Conservation (phyloP, 1,139 yeast genomes). For the Yamadazyma songkhlaensis region DNA sequence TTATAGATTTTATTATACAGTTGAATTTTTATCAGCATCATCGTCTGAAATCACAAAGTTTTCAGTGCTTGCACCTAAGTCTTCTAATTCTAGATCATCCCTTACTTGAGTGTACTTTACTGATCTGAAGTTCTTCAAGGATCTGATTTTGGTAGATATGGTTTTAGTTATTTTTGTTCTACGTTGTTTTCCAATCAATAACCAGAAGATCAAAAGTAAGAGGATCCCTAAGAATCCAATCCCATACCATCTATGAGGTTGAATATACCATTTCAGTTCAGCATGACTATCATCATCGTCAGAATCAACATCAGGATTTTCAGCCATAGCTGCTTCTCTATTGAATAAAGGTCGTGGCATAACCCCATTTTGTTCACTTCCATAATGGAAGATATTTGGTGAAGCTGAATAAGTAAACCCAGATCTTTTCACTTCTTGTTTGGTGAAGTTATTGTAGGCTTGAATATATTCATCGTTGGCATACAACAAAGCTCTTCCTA, state of each 20-base stretch:
- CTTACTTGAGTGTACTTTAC: slow-evolving; percentile 3
- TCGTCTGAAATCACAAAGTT: not conserved
- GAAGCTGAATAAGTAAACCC: slow-evolving; percentile 55
- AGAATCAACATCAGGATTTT: slow-evolving; percentile 26
- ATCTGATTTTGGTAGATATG: slow-evolving; percentile 1
- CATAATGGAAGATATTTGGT: slow-evolving; percentile 45
- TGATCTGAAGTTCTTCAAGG: not conserved
- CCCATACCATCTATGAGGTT: slow-evolving; percentile 58
- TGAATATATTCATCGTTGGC: slow-evolving; percentile 45
- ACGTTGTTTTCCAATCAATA: slow-evolving; percentile 45
- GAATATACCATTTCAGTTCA: slow-evolving; percentile 39
- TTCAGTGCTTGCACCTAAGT: not conserved
- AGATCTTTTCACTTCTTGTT: slow-evolving; percentile 14
- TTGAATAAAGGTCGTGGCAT: slow-evolving; percentile 42
- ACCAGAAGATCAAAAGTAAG: slow-evolving; percentile 39
- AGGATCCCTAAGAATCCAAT: slow-evolving; percentile 46
- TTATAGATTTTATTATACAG: not conserved
- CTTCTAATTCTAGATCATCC: slow-evolving; percentile 8
- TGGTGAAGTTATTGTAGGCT: slow-evolving; percentile 32
- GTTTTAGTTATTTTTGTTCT: slow-evolving; percentile 16
- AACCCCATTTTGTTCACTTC: slow-evolving; percentile 51
- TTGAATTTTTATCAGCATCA: not conserved
- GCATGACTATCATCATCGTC: slow-evolving; percentile 21
- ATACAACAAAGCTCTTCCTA: slow-evolving; percentile 75
- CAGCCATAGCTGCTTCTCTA: not conserved